These are phyloP conservation scores for Aspergillus indologenus DNA, from an alignment of 495 filamentous ascomycete genomes.

Conservation along the genomic window DNA sequence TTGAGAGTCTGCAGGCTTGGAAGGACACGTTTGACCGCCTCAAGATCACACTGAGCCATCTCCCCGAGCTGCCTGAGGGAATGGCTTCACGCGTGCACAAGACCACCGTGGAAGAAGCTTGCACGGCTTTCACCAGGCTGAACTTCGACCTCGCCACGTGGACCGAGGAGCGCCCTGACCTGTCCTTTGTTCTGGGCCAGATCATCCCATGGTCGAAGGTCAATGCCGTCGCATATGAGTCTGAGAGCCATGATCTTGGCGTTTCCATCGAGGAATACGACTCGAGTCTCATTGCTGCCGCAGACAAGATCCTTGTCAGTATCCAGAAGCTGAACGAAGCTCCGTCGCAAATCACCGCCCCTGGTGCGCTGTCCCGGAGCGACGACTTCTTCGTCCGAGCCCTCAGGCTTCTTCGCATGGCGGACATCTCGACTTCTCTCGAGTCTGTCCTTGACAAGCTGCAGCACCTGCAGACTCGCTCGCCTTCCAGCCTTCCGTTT, in stretches of 20 bases:
- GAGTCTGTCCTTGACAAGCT: slow-evolving; percentile 49
- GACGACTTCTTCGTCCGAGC: slow-evolving; percentile 54
- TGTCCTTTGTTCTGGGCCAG: slow-evolving; percentile 63
- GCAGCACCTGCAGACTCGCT: slow-evolving; percentile 44
- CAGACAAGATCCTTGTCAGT: slow-evolving; percentile 67
- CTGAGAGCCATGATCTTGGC: slow-evolving; percentile 13
- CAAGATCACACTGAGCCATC: slow-evolving; percentile 36
- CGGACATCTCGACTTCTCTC: slow-evolving; percentile 52
- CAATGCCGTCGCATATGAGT: slow-evolving; percentile 14
- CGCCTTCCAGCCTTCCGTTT: slow-evolving; percentile 38
- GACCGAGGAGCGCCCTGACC: slow-evolving; percentile 47
- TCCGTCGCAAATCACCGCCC: slow-evolving; percentile 55
- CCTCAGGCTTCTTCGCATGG: slow-evolving; percentile 56
- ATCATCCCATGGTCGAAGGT: slow-evolving; percentile 47
- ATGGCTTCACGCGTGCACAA: slow-evolving; percentile 47
- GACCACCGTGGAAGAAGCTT: slow-evolving; percentile 44
- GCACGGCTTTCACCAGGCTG: slow-evolving; percentile 43
- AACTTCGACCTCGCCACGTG: slow-evolving; percentile 40
- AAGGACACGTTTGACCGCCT: slow-evolving; percentile 42
- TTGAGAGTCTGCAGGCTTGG: slow-evolving; percentile 46
- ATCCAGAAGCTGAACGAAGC: slow-evolving; percentile 67
- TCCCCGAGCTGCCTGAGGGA: slow-evolving; percentile 53
- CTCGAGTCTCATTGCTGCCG: slow-evolving; percentile 52
- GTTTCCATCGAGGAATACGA: slow-evolving; percentile 47
- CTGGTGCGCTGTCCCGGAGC: slow-evolving; percentile 60